Evolutionary conservation across 345 rosid species (phyloP), one percentile per base, ranked within the genome.

Genomic region (Eucalyptus tenuipes): DNA sequence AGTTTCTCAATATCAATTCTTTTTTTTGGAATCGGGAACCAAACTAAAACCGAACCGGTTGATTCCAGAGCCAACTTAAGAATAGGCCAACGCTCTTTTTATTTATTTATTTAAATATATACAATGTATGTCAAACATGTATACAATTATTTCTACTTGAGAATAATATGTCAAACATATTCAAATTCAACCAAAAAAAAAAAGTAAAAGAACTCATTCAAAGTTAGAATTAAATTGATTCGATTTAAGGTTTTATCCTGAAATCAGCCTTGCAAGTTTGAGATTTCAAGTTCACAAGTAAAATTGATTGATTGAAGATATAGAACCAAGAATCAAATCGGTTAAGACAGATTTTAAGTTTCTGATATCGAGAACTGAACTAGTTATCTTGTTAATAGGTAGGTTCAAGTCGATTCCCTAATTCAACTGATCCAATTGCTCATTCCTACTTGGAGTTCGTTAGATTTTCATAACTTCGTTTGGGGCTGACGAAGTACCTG

Each of bases 21-120:
- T 24, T 3, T 18, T 71, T 37, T 75, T 40, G 25, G 8, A 40
- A 40, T 37, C 0, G 0, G 1, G 14, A 71, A 33, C 44, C 80
- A 71, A 71, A 13, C 82, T 75, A 75, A 25, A 40, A 11, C 7
- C 8, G 0, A 75, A 40, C 15, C 3, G 2, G 27, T 1, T 12
- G 3, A 40, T 75, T 40, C 15, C 1, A 40, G 0, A 0, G 3
- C 24, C 82, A 18, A 37, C 8, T 7, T 40, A 7, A 2, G 29
- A 75, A 40, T 13, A 37, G 0, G 14, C 3, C 3, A 44, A 18
- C 0, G 15, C 8, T 20, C 3, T 17, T 33, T 10, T 37, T 7
- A 12, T 22, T 55, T 22, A 4, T 55, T 52, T 52, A 0, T n/a
- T n/a, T n/a, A 18, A 52, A 68, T 11, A 20, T 10, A 20, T 20